phyloP scores from a whole-genome alignment of 2,329 filamentous ascomycete genomes.

The Diaporthe sp. region DNA sequence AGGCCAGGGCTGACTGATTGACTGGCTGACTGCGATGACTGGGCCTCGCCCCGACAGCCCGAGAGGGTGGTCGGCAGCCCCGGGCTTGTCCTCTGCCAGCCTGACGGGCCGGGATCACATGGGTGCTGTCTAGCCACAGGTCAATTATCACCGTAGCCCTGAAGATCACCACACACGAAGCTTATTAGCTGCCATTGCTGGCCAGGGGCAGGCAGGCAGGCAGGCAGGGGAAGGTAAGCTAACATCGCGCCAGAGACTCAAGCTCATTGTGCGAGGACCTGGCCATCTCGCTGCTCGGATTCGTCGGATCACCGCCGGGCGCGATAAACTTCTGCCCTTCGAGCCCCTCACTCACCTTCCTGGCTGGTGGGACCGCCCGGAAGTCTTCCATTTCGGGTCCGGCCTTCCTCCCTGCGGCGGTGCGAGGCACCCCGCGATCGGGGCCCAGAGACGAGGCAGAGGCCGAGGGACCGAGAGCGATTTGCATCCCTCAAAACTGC shows the following conservation, averaged over 20 bases:
- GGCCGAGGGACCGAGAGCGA: neutral
- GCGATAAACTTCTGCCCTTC: neutral
- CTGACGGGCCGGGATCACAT: constrained; percentile 3
- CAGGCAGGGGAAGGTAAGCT: neutral
- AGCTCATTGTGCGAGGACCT: constrained; percentile 4
- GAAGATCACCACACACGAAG: constrained; percentile 1
- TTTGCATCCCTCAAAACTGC: neutral
- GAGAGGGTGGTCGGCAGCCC: neutral
- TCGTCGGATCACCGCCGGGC: constrained; percentile 10
- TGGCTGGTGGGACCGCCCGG: neutral
- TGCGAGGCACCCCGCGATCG: neutral
- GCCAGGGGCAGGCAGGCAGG: neutral
- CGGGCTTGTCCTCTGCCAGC: neutral
- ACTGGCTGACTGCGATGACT: neutral
- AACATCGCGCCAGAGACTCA: neutral
- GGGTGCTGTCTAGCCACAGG: neutral
- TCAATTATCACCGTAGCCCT: neutral
- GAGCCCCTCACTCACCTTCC: neutral
- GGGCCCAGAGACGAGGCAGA: neutral
- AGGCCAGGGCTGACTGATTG: neutral
- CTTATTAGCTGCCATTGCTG: constrained; percentile 6
- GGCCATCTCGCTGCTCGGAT: constrained; percentile 23
- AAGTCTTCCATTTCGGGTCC: constrained; percentile 16
- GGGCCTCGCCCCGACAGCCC: neutral
- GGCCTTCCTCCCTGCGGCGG: neutral